Conservation (phyloP, 2,329 filamentous ascomycete genomes). For the Elsinoe ampelina region DNA sequence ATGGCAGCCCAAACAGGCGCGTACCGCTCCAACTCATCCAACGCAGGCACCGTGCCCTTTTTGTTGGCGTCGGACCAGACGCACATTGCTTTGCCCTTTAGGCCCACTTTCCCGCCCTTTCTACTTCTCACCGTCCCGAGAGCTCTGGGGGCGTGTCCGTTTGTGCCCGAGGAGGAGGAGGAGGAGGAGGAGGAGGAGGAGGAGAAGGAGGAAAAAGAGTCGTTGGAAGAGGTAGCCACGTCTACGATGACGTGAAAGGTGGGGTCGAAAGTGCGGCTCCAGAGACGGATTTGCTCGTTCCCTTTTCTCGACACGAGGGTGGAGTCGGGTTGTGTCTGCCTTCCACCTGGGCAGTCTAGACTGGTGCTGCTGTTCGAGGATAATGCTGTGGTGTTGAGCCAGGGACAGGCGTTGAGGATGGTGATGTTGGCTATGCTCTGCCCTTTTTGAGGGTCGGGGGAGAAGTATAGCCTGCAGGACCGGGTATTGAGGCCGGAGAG, state of each 20-base stretch:
- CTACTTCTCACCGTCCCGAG: conserved; percentile 15
- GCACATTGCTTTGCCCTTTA: conserved; percentile 64
- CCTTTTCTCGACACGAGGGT: neutral
- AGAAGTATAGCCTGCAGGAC: conserved; percentile 65
- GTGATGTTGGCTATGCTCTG: conserved; percentile 48
- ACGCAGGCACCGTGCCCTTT: conserved; percentile 63
- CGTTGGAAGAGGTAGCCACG: conserved; percentile 43
- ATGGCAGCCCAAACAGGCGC: conserved; percentile 71
- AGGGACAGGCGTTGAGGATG: conserved; percentile 41
- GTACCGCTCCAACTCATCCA: conserved; percentile 69
- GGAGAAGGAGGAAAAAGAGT: conserved; percentile 32
- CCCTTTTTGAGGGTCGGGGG: conserved; percentile 46
- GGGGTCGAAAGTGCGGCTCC: conserved; percentile 70
- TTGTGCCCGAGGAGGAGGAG: too few relatives aligned
- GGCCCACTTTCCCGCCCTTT: conserved; percentile 24
- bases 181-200: conserved; percentile 32
- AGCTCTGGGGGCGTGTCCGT: too few relatives aligned
- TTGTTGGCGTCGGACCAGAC: conserved; percentile 81
- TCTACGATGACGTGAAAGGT: conserved; percentile 55
- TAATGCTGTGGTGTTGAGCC: neutral
- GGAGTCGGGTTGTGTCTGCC: neutral
- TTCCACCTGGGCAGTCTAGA: neutral
- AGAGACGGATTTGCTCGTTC: conserved; percentile 56
- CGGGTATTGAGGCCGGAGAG: conserved; percentile 68
- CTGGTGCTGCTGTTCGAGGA: neutral